Evolutionary conservation across 164 flowering plant species (phyloP), one percentile per base, ranked within the genome.

Genomic region (Platanus orientalis): DNA sequence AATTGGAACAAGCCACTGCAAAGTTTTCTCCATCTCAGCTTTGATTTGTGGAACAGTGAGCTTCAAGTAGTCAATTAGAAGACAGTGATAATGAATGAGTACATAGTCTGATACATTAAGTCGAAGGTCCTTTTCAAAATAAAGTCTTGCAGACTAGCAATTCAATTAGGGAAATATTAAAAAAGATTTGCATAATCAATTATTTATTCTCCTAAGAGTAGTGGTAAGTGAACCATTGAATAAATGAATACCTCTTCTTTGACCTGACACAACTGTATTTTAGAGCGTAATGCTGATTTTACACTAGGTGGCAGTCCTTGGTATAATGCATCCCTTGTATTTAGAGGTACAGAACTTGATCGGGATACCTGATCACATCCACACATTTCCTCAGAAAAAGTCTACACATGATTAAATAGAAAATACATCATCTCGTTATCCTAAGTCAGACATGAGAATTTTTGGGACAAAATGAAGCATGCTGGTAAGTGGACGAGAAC

Each of bases 1-100:
- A 78, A 95, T 79, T 6, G 99, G 99, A 61, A 92, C 97, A 65
- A 95, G 92, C 99, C 99, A 95, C 58, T 81, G 92, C 81, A 95
- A 65, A 4, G 92, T 95, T 71, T 87, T 95, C 81, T 95, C 99
- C 99, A 95, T 95, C 78, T 95, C 97, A 11, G 81, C 89, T 79
- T 92, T 95, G 62, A 95, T 86, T 75, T 90, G 84, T 34, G 79
- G 76, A 34, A 95, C 74, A 19, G 94, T 87, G 47, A 85, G 84
- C 99, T 95, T 88, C 75, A 72, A 68, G 26, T 7, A 50, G n/a
- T 56, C 17, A 0, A 2, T n/a, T 30, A 26, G 39, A 40, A 29
- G 56, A n/a, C n/a, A n/a, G 23, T 3, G 5, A 34, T 5, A 51
- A 34, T 21, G 16, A 36, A 20, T 2, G 19, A 17, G 13, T 23